Evolutionary conservation across 2,329 filamentous ascomycete genomes (phyloP).

Genomic region (Aspergillus ochraceus): DNA sequence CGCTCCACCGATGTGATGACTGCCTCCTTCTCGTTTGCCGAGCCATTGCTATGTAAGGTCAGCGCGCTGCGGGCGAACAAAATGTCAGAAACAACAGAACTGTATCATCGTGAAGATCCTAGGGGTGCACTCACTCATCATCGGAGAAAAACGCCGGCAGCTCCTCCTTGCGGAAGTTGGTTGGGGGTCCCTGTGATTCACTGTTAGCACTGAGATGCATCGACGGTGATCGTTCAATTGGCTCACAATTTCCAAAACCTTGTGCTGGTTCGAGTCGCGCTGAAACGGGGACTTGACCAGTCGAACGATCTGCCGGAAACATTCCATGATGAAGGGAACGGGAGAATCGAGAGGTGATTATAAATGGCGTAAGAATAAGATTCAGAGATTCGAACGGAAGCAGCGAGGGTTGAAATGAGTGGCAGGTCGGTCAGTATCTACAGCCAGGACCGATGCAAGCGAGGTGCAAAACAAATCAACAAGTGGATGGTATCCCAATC

Average conservation of each 20-base stretch:
- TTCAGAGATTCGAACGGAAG: constrained; percentile 3
- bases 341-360: not conserved
- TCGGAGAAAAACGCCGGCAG: constrained; percentile 40
- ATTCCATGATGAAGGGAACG: constrained; percentile 28
- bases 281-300: constrained; percentile 36
- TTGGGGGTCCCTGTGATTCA: constrained; percentile 38
- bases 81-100: constrained; percentile 27
- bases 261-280: constrained; percentile 21
- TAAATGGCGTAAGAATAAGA: constrained; percentile 5
- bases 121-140: constrained; percentile 36
- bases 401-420: constrained; percentile 5
- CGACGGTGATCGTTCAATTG: not conserved
- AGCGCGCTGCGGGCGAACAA: constrained; percentile 30
- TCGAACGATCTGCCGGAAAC: constrained; percentile 36
- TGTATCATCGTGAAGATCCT: constrained; percentile 1
- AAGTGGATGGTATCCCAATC: not conserved
- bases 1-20: constrained; percentile 25
- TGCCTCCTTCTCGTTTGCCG: constrained; percentile 30
- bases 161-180: constrained; percentile 45
- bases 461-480: not conserved
- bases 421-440: constrained; percentile 6
- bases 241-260: constrained; percentile 38
- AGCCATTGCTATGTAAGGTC: constrained; percentile 33
- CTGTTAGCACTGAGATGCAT: constrained; percentile 8
- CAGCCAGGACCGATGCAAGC: constrained; percentile 5